Conservation (phyloP, 441 rosid genomes). For the Corymbia citriodora region DNA sequence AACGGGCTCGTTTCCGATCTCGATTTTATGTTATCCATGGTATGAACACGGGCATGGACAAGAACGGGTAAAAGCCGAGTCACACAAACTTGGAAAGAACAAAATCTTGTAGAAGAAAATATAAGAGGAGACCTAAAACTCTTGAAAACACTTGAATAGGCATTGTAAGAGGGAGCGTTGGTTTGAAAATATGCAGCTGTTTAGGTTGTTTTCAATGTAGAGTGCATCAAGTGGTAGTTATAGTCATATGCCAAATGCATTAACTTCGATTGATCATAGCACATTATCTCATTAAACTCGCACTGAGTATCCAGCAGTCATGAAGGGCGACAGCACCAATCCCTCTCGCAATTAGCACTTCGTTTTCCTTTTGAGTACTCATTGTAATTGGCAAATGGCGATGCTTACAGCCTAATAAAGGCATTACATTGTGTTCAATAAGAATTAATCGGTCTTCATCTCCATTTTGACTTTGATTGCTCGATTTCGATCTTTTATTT, state of each 20-base stretch:
- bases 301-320: background rate
- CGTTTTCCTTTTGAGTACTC: background rate
- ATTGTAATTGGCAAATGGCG: background rate
- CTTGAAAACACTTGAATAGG: background rate
- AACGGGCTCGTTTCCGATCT: background rate
- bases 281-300: background rate
- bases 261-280: background rate
- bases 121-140: background rate
- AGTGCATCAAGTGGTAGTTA: background rate
- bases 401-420: background rate
- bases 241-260: background rate
- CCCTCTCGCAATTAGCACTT: background rate
- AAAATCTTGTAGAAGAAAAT: background rate
- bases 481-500: background rate
- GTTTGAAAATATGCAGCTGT: background rate
- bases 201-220: background rate
- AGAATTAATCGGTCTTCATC: background rate
- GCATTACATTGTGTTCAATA: background rate
- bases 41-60: background rate
- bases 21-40: background rate
- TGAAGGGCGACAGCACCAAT: background rate
- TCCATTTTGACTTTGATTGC: background rate
- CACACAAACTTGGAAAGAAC: background rate
- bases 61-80: background rate
- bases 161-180: background rate